These are phyloP conservation scores for Backusella westeae DNA, from an alignment of 192 early-diverging fungal species.

Conservation along the genomic window DNA sequence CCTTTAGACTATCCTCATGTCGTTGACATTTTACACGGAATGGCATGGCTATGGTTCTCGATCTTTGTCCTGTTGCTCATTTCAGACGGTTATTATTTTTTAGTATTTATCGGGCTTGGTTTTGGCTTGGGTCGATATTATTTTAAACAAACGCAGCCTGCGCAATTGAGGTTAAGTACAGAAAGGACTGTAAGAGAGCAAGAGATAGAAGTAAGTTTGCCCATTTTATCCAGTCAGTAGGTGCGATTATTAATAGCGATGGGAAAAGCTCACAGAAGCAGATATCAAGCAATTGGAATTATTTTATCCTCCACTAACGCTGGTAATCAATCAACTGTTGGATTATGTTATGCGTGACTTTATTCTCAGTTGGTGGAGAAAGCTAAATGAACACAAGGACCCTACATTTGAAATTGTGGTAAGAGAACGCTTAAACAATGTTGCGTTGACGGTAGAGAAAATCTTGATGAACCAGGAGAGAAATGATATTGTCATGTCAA, in stretches of 20 bases:
- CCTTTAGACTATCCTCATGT: neutral
- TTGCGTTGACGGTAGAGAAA: slow-evolving; percentile 19
- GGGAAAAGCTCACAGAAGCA: neutral
- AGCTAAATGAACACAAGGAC: slow-evolving; percentile 16
- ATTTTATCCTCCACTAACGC: slow-evolving; percentile 14
- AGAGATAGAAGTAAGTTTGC: neutral
- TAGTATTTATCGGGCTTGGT: slow-evolving; percentile 6
- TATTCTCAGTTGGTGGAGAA: slow-evolving; percentile 29
- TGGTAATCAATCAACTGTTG: neutral
- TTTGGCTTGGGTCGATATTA: slow-evolving; percentile 4
- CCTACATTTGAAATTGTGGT: slow-evolving; percentile 12
- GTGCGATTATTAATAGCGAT: neutral
- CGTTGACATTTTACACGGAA: neutral
- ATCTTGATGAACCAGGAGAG: slow-evolving; percentile 23
- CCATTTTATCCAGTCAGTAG: neutral
- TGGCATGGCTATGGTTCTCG: neutral
- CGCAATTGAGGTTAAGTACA: neutral
- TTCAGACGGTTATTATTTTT: slow-evolving; percentile 9
- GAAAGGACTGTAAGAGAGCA: neutral
- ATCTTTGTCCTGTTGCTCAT: slow-evolving; percentile 2
- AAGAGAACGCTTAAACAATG: slow-evolving; percentile 20
- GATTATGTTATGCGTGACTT: slow-evolving; percentile 23
- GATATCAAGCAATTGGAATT: slow-evolving; percentile 11
- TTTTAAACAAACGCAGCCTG: neutral
- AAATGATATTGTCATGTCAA: slow-evolving; percentile 45